A percentile compares a stretch with the other conserved stretches of the same genome.
Evolutionary conservation across 208 protist genomes (phyloP).

Genomic region (Crithidia thermophila): DNA sequence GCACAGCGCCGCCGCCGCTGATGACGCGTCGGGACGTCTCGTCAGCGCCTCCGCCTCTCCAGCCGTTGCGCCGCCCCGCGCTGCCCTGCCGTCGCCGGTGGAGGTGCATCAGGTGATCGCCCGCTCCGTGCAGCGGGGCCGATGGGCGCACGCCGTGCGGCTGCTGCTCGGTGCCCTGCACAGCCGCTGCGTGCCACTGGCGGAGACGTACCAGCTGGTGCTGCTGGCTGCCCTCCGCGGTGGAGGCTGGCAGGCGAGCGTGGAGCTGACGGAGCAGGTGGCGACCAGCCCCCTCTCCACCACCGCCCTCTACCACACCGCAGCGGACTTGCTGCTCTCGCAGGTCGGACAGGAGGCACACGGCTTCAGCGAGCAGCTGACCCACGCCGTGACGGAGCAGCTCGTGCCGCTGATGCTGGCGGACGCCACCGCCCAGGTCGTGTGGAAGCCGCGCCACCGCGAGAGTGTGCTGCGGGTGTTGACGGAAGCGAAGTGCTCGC

Average conservation of each 20-base stretch:
- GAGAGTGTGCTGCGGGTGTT: constrained; percentile 19
- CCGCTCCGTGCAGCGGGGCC: constrained; percentile 37
- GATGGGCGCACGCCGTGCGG: constrained; percentile 47
- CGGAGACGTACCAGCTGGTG: constrained; percentile 66
- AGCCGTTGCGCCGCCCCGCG: neutral
- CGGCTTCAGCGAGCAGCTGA: neutral
- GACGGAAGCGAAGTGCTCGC: neutral
- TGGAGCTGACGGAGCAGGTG: constrained; percentile 51
- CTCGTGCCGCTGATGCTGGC: constrained; percentile 36
- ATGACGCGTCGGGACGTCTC: no score
- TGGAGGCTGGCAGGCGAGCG: constrained; percentile 45
- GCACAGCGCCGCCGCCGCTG: neutral
- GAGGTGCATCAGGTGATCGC: constrained; percentile 73
- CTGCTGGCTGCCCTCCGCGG: constrained; percentile 40
- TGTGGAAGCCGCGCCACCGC: constrained; percentile 27
- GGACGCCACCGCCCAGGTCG: constrained; percentile 23
- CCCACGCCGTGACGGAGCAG: constrained; percentile 9
- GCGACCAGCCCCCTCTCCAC: constrained; percentile 59
- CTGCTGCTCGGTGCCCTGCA: constrained; percentile 60
- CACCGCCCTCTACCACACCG: constrained; percentile 57
- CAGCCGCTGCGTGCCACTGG: constrained; percentile 59
- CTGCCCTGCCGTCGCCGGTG: constrained; percentile 45
- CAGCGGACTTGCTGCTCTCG: constrained; percentile 48
- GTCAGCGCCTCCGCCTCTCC: no score
- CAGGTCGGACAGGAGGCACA: constrained; percentile 5